Conservation (phyloP, 345 rosid species). For the Diplotaxis tenuifolia region DNA sequence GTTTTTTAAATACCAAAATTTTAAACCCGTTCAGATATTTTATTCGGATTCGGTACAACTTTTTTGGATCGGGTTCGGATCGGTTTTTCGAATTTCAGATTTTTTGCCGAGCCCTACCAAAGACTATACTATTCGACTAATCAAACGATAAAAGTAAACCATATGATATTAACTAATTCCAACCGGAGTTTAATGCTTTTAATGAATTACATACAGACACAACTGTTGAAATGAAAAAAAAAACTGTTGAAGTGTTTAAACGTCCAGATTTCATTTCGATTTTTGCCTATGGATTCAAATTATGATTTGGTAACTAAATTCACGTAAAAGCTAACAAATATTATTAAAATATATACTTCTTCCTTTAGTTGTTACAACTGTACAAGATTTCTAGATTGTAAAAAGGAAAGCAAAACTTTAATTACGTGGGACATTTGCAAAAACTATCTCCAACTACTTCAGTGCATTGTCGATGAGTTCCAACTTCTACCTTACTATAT, state of each 20-base stretch:
- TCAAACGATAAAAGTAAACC: not conserved
- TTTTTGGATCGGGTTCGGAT: no score
- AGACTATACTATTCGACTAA: slow-evolving; percentile 1
- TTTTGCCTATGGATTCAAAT: not conserved
- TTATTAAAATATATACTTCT: not conserved
- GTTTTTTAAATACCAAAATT: not conserved
- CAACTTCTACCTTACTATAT: slow-evolving; percentile 8
- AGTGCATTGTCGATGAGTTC: slow-evolving; percentile 13
- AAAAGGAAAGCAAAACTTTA: not conserved
- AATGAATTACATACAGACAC: not conserved
- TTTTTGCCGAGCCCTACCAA: no score
- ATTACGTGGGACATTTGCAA: not conserved
- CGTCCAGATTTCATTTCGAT: not conserved
- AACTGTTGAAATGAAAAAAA: not conserved
- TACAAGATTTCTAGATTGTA: not conserved
- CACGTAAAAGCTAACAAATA: not conserved
- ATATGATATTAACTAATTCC: not conserved
- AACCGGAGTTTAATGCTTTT: not conserved
- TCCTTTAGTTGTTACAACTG: not conserved
- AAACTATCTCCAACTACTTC: slow-evolving; percentile 17
- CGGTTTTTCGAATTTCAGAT: no score
- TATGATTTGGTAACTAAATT: not conserved
- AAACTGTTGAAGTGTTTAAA: not conserved
- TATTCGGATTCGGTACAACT: no score
- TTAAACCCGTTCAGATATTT: no score